Evolutionary conservation across 768 basidiomycete species (phyloP).

Genomic region (Naganishia friedmannii): DNA sequence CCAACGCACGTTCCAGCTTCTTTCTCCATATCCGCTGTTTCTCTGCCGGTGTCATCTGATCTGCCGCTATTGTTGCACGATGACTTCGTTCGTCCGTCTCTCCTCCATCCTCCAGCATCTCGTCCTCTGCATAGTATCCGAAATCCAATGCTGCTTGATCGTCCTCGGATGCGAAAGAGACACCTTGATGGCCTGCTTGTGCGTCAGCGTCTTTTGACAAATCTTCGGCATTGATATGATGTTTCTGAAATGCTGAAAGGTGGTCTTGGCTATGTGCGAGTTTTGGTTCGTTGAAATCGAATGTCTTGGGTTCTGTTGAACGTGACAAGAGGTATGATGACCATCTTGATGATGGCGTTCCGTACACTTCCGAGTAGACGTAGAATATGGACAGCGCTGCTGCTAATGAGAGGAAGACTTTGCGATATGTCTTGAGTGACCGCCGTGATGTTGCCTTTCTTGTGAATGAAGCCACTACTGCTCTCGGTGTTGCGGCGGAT

Average conservation of each 20-base stretch:
- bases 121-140: slow-evolving; percentile 17
- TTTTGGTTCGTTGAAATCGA: slow-evolving; percentile 8
- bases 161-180: slow-evolving; percentile 2
- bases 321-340: neutral
- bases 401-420: neutral
- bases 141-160: slow-evolving; percentile 8
- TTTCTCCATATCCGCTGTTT: slow-evolving; percentile 1
- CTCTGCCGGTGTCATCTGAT: slow-evolving; percentile 20
- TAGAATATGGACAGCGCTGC: slow-evolving; percentile 8
- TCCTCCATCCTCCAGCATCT: slow-evolving; percentile 24
- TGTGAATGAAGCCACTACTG: neutral
- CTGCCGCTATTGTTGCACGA: slow-evolving; percentile 5
- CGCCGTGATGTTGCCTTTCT: neutral
- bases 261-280: slow-evolving; percentile 19
- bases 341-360: neutral
- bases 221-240: slow-evolving; percentile 18
- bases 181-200: neutral
- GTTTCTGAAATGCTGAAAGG: slow-evolving; percentile 2
- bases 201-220: neutral
- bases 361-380: slow-evolving; percentile 7
- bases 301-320: neutral
- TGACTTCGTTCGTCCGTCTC: slow-evolving; percentile 20
- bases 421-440: slow-evolving; percentile 14
- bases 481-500: neutral
- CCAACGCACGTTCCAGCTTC: slow-evolving; percentile 16